A percentile compares a stretch with the other conserved stretches of the same genome.
Conservation (phyloP, 2,329 filamentous ascomycete species). For the Akanthomyces muscarius region DNA sequence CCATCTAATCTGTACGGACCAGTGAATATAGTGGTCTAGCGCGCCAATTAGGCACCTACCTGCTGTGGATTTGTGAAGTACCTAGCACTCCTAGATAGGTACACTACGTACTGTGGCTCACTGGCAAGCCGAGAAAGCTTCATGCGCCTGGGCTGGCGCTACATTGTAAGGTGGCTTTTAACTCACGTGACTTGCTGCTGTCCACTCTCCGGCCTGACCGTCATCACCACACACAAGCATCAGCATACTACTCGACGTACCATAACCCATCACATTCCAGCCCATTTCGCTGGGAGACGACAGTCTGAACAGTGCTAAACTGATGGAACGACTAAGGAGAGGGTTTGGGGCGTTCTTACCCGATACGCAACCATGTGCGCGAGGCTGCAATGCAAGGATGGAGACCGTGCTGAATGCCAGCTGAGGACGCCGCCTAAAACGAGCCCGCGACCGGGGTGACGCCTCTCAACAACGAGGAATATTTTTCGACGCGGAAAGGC, state of each 20-base stretch:
- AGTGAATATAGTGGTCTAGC: too few relatives aligned
- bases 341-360: background rate
- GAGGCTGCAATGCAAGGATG: background rate
- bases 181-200: background rate
- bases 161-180: background rate
- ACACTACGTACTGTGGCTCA: too few relatives aligned
- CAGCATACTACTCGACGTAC: background rate
- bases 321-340: background rate
- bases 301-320: background rate
- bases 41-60: too few relatives aligned
- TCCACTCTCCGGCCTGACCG: background rate
- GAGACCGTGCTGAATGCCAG: background rate
- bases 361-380: background rate
- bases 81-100: too few relatives aligned
- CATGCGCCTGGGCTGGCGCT: background rate
- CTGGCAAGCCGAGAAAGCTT: background rate
- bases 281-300: background rate
- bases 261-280: background rate
- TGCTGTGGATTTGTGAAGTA: too few relatives aligned
- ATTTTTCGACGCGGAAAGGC: background rate
- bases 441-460: background rate
- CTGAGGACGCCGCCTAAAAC: background rate
- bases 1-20: too few relatives aligned
- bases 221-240: constrained; percentile 9
- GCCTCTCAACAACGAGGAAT: background rate